These are phyloP conservation scores for Escovopsis sp. DNA, from an alignment of 2,329 filamentous ascomycete species.

Conservation along the genomic window DNA sequence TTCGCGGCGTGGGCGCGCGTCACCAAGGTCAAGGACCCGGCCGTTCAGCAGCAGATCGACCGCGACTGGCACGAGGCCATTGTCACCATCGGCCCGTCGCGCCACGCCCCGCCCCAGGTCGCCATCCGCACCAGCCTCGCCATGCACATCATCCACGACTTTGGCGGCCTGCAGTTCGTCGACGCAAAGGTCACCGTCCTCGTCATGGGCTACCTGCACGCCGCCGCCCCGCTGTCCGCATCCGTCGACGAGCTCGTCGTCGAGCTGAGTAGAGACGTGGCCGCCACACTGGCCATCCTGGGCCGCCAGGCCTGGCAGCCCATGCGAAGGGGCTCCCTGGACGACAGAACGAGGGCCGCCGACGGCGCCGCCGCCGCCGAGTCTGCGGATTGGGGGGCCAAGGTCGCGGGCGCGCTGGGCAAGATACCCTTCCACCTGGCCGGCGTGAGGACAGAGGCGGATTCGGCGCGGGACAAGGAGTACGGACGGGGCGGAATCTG, in stretches of 20 bases:
- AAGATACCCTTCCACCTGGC: constrained; percentile 42
- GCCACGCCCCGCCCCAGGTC: constrained; percentile 29
- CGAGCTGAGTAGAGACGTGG: constrained; percentile 24
- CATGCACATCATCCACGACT: constrained; percentile 39
- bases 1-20: constrained; percentile 51
- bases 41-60: constrained; percentile 17
- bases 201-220: constrained; percentile 45
- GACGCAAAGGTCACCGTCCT: constrained; percentile 34
- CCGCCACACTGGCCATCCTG: constrained; percentile 30
- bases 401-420: constrained; percentile 24
- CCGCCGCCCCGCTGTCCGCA: constrained; percentile 7
- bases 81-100: constrained; percentile 39
- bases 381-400: no score
- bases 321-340: no score
- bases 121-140: constrained; percentile 35
- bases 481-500: constrained; percentile 36
- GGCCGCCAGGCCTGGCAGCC: constrained; percentile 30
- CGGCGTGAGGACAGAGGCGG: constrained; percentile 39
- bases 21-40: constrained; percentile 10
- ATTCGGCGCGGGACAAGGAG: constrained; percentile 31
- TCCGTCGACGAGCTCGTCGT: constrained; percentile 13
- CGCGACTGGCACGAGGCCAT: constrained; percentile 44
- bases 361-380: no score
- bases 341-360: no score
- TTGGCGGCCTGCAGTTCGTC: constrained; percentile 27